These are phyloP conservation scores for Tricholoma bakamatsutake DNA, from an alignment of 768 basidiomycete species.

Conservation along the genomic window DNA sequence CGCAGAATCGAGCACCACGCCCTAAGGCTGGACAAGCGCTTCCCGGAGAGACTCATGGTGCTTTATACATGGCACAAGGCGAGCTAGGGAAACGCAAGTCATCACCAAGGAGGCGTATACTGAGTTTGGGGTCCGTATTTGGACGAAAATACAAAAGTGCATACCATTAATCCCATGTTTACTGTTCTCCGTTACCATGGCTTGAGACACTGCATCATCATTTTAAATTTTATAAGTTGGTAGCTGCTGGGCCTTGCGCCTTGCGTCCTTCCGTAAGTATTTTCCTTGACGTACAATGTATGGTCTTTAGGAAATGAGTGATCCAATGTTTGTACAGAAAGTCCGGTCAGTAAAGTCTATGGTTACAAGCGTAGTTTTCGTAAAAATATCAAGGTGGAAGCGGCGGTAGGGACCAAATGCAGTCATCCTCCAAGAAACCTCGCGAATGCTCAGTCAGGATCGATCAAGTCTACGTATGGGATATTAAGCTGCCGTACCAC, in stretches of 20 bases:
- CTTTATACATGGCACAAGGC: conserved; percentile 50
- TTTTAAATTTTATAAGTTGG: too few species aligned
- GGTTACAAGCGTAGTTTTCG: not conserved
- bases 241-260: too few species aligned
- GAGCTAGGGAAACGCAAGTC: conserved; percentile 31
- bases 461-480: not conserved
- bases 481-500: not conserved
- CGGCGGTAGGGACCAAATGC: not conserved
- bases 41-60: conserved; percentile 52
- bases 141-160: conserved; percentile 24
- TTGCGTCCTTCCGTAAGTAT: too few species aligned
- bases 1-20: conserved; percentile 23
- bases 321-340: not conserved
- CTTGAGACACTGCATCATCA: too few species aligned
- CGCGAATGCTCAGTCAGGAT: not conserved
- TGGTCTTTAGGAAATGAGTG: not conserved
- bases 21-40: conserved; percentile 49
- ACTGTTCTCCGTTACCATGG: too few species aligned
- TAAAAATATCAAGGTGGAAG: not conserved
- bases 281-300: not conserved
- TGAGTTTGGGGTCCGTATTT: conserved; percentile 28
- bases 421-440: not conserved
- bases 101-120: conserved; percentile 16
- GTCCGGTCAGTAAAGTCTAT: not conserved
- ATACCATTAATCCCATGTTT: conserved; percentile 5